Conservation (phyloP, 192 early-diverging fungal species). For the Backusella australiensis region DNA sequence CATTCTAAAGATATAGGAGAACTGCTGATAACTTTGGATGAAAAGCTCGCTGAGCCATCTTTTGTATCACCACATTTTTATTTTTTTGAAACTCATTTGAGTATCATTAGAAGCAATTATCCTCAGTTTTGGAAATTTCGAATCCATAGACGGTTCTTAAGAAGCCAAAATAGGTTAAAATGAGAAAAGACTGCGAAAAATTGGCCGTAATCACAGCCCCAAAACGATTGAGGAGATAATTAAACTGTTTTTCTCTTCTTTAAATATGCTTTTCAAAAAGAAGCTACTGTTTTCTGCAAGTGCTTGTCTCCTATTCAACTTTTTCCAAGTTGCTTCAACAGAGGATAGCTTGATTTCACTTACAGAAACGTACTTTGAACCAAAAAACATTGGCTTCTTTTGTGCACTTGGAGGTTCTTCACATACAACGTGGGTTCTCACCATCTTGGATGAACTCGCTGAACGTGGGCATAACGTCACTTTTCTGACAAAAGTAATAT, state of each 20-base stretch:
- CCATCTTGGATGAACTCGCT: neutral
- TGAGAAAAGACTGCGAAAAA: neutral
- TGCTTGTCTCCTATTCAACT: neutral
- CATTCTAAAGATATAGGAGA: neutral
- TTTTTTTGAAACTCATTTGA: neutral
- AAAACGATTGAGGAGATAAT: neutral
- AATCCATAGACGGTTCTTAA: neutral
- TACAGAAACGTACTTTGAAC: neutral
- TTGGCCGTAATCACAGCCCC: neutral
- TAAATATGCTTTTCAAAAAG: neutral
- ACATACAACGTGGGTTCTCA: conserved; percentile 1
- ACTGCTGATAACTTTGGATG: neutral
- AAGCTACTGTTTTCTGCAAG: neutral
- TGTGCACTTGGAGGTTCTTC: neutral
- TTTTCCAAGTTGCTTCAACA: neutral
- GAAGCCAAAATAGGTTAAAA: neutral
- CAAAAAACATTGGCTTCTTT: neutral
- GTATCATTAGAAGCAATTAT: neutral
- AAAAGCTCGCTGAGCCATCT: neutral
- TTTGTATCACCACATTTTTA: neutral
- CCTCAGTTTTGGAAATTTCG: neutral
- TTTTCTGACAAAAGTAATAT: conserved; percentile 5
- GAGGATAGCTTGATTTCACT: neutral
- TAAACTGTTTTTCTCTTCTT: too few species aligned
- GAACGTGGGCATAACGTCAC: conserved; percentile 1